Percentiles rank a stretch among this genome's conserved stretches.
These are phyloP conservation scores for Misopates orontium DNA, from an alignment of 257 asterid species.

Conservation along the genomic window DNA sequence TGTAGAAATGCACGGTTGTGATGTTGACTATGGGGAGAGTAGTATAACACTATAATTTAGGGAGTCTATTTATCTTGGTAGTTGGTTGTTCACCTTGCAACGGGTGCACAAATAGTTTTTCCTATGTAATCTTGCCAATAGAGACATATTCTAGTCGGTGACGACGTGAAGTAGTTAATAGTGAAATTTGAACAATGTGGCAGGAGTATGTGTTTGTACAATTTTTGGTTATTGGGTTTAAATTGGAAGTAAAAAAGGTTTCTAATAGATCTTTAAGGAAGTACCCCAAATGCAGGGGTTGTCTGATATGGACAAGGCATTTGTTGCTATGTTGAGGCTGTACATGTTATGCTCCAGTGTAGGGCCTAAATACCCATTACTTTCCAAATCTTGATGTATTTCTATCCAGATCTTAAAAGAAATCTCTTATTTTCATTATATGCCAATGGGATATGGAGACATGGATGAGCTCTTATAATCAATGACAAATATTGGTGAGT, in stretches of 20 bases:
- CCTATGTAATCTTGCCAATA: neutral
- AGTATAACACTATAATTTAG: no score
- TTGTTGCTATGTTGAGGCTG: slow-evolving; percentile 26
- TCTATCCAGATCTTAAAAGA: slow-evolving; percentile 6
- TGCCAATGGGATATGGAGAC: slow-evolving; percentile 1
- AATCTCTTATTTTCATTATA: slow-evolving; percentile 7
- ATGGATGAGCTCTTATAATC: neutral
- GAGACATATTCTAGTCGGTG: slow-evolving; percentile 7
- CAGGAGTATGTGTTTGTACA: slow-evolving; percentile 1
- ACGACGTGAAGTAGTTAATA: slow-evolving; percentile 20
- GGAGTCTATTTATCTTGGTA: no score
- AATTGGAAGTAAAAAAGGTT: slow-evolving; percentile 20
- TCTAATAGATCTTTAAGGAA: slow-evolving; percentile 20
- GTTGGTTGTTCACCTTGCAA: no score
- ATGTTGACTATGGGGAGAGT: no score
- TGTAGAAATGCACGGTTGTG: no score
- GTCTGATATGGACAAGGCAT: slow-evolving; percentile 36
- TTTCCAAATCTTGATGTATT: slow-evolving; percentile 16
- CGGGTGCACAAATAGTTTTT: neutral
- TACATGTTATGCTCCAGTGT: slow-evolving; percentile 18
- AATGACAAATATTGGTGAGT: neutral
- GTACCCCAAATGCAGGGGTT: slow-evolving; percentile 12
- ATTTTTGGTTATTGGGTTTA: neutral
- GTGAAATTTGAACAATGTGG: slow-evolving; percentile 13
- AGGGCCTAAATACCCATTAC: slow-evolving; percentile 34